Evolutionary conservation across 78 protist species (phyloP).

Genomic region (Polysphondylium violaceum): DNA sequence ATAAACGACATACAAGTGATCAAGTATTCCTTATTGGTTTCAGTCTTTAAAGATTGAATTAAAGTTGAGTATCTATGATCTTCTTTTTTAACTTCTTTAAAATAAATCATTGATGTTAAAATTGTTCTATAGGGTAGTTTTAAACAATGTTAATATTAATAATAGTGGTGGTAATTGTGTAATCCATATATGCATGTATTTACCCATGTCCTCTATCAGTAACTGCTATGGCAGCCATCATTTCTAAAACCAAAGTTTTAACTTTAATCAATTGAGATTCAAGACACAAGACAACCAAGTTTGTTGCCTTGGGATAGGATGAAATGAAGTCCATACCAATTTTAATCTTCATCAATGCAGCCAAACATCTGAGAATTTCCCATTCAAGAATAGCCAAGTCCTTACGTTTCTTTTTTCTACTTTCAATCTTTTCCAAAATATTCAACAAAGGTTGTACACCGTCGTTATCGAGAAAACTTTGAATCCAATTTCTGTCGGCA

Average conservation of each 20-base stretch:
- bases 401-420: slow-evolving; percentile 41
- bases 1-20: slow-evolving; percentile 62
- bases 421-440: slow-evolving; percentile 29
- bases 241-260: slow-evolving; percentile 31
- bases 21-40: slow-evolving; percentile 45
- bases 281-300: slow-evolving; percentile 28
- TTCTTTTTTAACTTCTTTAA: slow-evolving; percentile 60
- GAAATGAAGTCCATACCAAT: slow-evolving; percentile 73
- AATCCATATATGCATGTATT: background rate
- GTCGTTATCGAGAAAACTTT: slow-evolving; percentile 27
- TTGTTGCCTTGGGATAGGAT: slow-evolving; percentile 35
- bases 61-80: slow-evolving; percentile 20
- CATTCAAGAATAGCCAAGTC: slow-evolving; percentile 34
- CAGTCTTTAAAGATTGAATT: slow-evolving; percentile 34
- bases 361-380: slow-evolving; percentile 57
- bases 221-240: slow-evolving; percentile 48
- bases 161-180: background rate
- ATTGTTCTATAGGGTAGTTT: background rate
- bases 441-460: slow-evolving; percentile 68
- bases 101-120: slow-evolving; percentile 54
- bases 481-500: slow-evolving; percentile 47
- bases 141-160: background rate
- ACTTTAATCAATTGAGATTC: slow-evolving; percentile 53
- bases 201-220: slow-evolving; percentile 59
- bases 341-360: slow-evolving; percentile 53